Evolutionary conservation across 106 monocot genomes (phyloP).

Genomic region (Phalaenopsis aphrodite): DNA sequence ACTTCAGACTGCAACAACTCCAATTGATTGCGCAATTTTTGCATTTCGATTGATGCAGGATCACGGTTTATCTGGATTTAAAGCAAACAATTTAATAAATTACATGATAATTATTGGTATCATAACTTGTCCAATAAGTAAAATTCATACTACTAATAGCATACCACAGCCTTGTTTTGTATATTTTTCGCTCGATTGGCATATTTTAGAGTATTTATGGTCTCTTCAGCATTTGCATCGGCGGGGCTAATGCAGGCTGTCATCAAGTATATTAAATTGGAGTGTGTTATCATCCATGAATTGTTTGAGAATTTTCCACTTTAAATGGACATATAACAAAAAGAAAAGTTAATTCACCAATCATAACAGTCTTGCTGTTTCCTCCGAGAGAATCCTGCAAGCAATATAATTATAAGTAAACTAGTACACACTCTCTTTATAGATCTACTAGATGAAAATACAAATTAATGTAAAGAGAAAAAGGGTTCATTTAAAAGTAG

Average conservation of each 20-base stretch:
- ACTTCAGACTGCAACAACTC: constrained; percentile 84
- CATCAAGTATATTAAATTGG: neutral
- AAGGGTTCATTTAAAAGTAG: neutral
- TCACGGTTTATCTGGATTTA: constrained; percentile 83
- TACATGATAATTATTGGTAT: neutral
- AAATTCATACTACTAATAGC: constrained; percentile 10
- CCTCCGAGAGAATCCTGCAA: constrained; percentile 96
- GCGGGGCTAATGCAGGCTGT: constrained; percentile 96
- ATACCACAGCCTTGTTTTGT: constrained; percentile 96
- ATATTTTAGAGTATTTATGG: constrained; percentile 96
- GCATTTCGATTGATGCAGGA: constrained; percentile 75
- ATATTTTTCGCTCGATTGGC: constrained; percentile 98
- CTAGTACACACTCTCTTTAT: neutral
- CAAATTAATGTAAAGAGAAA: neutral
- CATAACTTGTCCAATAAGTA: neutral
- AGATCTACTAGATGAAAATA: neutral
- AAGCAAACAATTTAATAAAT: constrained; percentile 3
- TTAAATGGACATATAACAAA: neutral
- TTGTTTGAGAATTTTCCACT: neutral
- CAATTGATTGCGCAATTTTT: constrained; percentile 72
- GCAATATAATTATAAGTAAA: neutral
- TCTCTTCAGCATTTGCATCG: constrained; percentile 95
- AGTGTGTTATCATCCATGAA: neutral
- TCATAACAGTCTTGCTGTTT: constrained; percentile 98
- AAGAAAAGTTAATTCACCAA: constrained; percentile 36